phyloP scores from a whole-genome alignment of 2,329 filamentous ascomycete genomes.

The Claviceps purpurea region DNA sequence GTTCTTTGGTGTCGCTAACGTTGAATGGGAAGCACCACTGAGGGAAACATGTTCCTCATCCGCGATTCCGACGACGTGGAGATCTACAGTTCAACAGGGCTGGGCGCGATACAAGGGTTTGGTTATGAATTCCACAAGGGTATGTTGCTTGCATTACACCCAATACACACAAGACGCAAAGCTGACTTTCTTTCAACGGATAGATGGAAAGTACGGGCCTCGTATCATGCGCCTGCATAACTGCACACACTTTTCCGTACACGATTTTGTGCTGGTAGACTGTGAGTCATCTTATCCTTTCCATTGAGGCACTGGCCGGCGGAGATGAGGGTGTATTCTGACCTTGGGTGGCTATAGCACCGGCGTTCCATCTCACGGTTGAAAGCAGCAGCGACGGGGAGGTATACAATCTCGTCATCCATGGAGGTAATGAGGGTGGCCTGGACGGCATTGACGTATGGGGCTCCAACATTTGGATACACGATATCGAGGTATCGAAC shows the following conservation, averaged over 20 bases:
- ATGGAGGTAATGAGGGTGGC: background rate
- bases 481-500: conserved; percentile 1
- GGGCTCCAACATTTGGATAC: conserved; percentile 1
- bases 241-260: background rate
- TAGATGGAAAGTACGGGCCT: background rate
- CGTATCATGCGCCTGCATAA: background rate
- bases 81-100: background rate
- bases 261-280: background rate
- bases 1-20: background rate
- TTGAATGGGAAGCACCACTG: background rate
- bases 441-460: background rate
- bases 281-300: background rate
- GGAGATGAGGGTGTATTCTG: background rate
- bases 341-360: background rate
- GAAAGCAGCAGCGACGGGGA: background rate
- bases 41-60: background rate
- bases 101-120: conserved; percentile 1
- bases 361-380: background rate
- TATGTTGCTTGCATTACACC: background rate
- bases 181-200: background rate
- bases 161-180: background rate
- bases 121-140: background rate
- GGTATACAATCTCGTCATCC: background rate
- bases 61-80: background rate
- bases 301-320: background rate